phyloP scores from a whole-genome alignment of 2,329 filamentous ascomycete genomes.

The Aspergillus novofumigatus region DNA sequence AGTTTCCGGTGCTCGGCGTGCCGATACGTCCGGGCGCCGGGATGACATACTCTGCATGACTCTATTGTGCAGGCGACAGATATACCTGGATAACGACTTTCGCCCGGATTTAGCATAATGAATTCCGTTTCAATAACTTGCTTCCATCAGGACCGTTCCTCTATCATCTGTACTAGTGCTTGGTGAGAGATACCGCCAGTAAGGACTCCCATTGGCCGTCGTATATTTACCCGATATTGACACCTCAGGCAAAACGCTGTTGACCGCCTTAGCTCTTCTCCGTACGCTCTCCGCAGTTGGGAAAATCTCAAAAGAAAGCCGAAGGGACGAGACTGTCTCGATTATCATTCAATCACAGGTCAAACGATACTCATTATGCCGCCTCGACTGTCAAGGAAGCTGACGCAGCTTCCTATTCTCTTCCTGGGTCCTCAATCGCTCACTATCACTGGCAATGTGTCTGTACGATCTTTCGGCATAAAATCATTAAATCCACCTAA shows the following conservation, averaged over 20 bases:
- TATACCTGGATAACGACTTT: not conserved
- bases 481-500: conserved; percentile 55
- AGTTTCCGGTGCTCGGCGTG: not conserved
- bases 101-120: not conserved
- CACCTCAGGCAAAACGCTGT: not conserved
- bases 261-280: not conserved
- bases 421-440: conserved; percentile 22
- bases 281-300: not conserved
- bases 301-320: not conserved
- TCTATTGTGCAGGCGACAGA: not conserved
- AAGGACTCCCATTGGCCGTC: not conserved
- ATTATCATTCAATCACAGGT: not conserved
- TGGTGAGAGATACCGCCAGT: not conserved
- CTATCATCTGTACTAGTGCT: not conserved
- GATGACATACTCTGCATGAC: not conserved
- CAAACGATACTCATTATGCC: conserved; percentile 26
- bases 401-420: conserved; percentile 26
- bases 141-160: not conserved
- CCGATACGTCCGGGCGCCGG: not conserved
- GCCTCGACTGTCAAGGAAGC: conserved; percentile 31
- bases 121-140: not conserved
- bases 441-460: conserved; percentile 15
- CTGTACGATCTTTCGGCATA: conserved; percentile 48
- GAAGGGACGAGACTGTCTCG: not conserved
- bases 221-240: not conserved